phyloP scores from a whole-genome alignment of 148 eudicot species.

The Selenicereus undatus region DNA sequence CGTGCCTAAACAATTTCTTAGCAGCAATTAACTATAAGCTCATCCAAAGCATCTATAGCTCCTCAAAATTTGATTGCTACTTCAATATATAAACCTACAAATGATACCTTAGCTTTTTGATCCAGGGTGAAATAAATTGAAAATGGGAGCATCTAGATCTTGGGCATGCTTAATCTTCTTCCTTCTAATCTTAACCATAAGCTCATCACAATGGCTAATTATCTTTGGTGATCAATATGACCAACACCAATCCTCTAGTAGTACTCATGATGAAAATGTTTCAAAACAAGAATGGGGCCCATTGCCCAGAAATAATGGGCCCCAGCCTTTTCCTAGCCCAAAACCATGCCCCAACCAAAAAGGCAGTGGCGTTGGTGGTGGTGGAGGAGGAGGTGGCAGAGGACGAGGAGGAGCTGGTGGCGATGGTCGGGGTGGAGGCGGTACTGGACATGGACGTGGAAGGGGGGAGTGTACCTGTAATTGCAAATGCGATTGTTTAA shows the following conservation, averaged over 20 bases:
- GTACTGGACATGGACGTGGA: neutral
- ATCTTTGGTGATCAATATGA: neutral
- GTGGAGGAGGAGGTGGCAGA: neutral
- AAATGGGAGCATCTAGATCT: conserved; percentile 19
- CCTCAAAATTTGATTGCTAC: neutral
- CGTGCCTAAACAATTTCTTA: conserved; percentile 19
- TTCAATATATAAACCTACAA: conserved; percentile 14
- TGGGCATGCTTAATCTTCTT: conserved; percentile 5
- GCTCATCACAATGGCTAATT: conserved; percentile 12
- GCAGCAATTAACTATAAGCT: conserved; percentile 2
- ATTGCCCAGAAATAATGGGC: conserved; percentile 4
- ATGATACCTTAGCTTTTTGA: neutral
- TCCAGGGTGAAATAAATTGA: neutral
- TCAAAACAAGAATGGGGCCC: conserved; percentile 24
- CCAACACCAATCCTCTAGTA: neutral
- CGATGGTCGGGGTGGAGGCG: neutral
- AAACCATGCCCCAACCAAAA: conserved; percentile 14
- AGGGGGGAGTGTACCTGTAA: conserved; percentile 23
- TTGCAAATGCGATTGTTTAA: conserved; percentile 26
- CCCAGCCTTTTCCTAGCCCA: conserved; percentile 16
- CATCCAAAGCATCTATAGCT: conserved; percentile 27
- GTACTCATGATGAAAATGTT: conserved; percentile 18
- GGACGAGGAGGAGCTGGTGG: too few relatives aligned
- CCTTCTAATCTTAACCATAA: conserved; percentile 1
- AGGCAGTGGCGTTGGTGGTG: conserved; percentile 3